Evolutionary conservation across 1,139 yeast genomes (phyloP).

Genomic region (Protomyces lactucae-debilis): DNA sequence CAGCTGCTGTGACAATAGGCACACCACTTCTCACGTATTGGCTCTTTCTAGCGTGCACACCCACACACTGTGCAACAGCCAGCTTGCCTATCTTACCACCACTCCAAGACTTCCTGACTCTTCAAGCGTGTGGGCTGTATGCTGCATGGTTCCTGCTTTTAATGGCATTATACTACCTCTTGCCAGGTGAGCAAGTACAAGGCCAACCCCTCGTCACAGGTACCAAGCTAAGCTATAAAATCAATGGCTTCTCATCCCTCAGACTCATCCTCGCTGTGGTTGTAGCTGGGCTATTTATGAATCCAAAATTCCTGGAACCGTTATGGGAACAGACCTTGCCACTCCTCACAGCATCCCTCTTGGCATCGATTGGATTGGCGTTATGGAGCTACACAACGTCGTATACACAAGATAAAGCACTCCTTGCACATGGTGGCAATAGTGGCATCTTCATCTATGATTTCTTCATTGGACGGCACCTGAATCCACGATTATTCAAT

Average conservation of each 20-base stretch:
- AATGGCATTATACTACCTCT: conserved; percentile 55
- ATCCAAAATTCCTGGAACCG: conserved; percentile 71
- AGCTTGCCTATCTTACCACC: conserved; percentile 26
- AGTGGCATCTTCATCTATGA: conserved; percentile 71
- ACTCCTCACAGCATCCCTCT: conserved; percentile 57
- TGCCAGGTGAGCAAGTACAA: conserved; percentile 65
- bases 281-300: conserved; percentile 35
- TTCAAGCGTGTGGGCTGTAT: conserved; percentile 59
- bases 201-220: conserved; percentile 80
- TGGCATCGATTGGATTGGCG: conserved; percentile 62
- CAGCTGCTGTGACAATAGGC: conserved; percentile 58
- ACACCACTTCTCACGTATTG: conserved; percentile 60
- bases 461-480: conserved; percentile 95
- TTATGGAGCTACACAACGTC: conserved; percentile 62
- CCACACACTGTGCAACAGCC: conserved; percentile 38
- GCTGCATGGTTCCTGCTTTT: conserved; percentile 68
- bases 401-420: conserved; percentile 55
- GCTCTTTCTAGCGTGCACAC: conserved; percentile 50
- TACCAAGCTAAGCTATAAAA: conserved; percentile 60
- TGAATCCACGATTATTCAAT: conserved; percentile 70
- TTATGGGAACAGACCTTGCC: conserved; percentile 64
- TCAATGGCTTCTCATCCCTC: conserved; percentile 55
- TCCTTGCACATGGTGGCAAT: conserved; percentile 83
- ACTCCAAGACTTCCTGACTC: conserved; percentile 38
- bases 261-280: conserved; percentile 30